phyloP scores from a whole-genome alignment of 345 rosid species.

The Citrus inodora region DNA sequence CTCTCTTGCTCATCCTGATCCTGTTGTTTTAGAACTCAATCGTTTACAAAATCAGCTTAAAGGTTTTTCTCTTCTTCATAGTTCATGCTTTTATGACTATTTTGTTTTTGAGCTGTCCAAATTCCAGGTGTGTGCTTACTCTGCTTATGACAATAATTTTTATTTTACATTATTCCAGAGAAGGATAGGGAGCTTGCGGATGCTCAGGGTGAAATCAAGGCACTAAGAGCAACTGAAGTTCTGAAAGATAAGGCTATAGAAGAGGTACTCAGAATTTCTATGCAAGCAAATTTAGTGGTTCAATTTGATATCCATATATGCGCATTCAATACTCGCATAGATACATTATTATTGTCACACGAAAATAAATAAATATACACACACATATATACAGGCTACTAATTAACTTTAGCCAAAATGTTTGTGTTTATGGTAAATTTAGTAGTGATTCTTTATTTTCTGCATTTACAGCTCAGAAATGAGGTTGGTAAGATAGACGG shows the following conservation, averaged over 20 bases:
- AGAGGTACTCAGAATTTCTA: slow-evolving; percentile 44
- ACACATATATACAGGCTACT: too few relatives aligned
- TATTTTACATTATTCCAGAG: slow-evolving; percentile 35
- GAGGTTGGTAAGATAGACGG: slow-evolving; percentile 49
- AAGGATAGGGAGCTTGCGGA: slow-evolving; percentile 49
- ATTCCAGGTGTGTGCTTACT: background rate
- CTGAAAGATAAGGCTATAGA: slow-evolving; percentile 61
- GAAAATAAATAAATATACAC: background rate
- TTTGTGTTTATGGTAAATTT: background rate
- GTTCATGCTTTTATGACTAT: background rate
- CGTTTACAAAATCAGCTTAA: slow-evolving; percentile 61
- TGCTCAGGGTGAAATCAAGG: slow-evolving; percentile 62
- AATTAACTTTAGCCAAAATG: too few relatives aligned
- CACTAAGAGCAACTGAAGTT: slow-evolving; percentile 59
- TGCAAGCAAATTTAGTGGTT: background rate
- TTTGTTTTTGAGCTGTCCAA: too few relatives aligned
- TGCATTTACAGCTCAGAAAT: slow-evolving; percentile 49
- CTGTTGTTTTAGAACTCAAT: slow-evolving; percentile 65
- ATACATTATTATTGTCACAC: background rate
- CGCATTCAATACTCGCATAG: too few relatives aligned
- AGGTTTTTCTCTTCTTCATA: slow-evolving; percentile 35
- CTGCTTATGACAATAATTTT: background rate
- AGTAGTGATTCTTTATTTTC: background rate
- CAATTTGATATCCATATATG: background rate
- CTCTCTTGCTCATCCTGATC: slow-evolving; percentile 43